phyloP scores from a whole-genome alignment of 2,329 filamentous ascomycete species.

The Rosellinia necatrix region DNA sequence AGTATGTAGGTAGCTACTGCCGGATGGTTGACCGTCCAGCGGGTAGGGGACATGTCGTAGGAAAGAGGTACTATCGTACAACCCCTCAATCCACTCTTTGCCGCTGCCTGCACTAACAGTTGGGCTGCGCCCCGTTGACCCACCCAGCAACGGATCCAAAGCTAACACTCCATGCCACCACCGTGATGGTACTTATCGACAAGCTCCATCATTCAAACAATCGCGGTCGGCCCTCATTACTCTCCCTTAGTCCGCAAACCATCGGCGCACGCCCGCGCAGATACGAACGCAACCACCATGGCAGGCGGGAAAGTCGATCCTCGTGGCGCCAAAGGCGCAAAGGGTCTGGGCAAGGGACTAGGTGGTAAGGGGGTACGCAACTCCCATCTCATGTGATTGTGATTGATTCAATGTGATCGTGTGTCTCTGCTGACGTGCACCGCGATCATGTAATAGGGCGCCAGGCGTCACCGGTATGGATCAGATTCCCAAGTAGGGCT shows the following conservation, averaged over 20 bases:
- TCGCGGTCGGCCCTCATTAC: too few species aligned
- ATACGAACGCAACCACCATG: neutral
- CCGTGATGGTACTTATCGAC: neutral
- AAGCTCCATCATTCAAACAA: too few species aligned
- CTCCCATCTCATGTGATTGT: neutral
- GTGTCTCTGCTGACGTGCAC: slow-evolving; percentile 14
- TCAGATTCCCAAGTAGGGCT: neutral
- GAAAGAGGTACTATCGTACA: too few species aligned
- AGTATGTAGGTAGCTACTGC: neutral
- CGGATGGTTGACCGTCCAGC: too few species aligned
- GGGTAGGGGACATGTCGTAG: too few species aligned
- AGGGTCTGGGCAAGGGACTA: slow-evolving; percentile 29
- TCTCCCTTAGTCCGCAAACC: neutral
- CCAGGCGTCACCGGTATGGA: slow-evolving; percentile 36
- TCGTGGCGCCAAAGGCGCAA: slow-evolving; percentile 29
- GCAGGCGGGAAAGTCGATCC: slow-evolving; percentile 17
- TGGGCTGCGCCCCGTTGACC: too few species aligned
- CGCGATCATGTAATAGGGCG: slow-evolving; percentile 26
- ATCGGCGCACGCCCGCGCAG: neutral
- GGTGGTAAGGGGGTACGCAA: slow-evolving; percentile 35
- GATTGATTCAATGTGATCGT: neutral
- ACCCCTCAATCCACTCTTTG: slow-evolving; percentile 5
- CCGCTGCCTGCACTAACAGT: slow-evolving; percentile 1
- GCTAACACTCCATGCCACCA: slow-evolving; percentile 2
- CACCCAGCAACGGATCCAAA: neutral